Percentiles rank a stretch among this genome's conserved stretches.
Conservation (phyloP, 2,329 filamentous ascomycete species). For the Mycosphaerelloides madeirae region DNA sequence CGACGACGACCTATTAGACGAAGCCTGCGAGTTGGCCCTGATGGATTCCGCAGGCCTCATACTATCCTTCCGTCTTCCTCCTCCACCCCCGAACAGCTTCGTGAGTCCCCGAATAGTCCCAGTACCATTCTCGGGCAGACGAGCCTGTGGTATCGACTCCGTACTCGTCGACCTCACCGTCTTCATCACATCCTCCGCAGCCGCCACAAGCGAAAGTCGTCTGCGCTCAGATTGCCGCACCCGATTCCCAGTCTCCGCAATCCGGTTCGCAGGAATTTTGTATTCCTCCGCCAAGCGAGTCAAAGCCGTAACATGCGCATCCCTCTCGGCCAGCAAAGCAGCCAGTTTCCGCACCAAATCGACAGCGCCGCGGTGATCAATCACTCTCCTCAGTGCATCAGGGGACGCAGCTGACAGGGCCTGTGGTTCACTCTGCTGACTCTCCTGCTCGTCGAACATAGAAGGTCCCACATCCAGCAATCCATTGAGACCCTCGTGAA, state of each 20-base stretch:
- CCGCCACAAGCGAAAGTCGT: slow-evolving; percentile 22
- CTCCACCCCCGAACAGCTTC: slow-evolving; percentile 27
- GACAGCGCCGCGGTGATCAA: slow-evolving; percentile 29
- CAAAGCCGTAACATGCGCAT: slow-evolving; percentile 33
- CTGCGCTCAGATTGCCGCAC: slow-evolving; percentile 28
- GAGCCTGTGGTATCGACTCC: slow-evolving; percentile 11
- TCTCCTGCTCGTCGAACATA: slow-evolving; percentile 29
- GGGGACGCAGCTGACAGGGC: slow-evolving; percentile 23
- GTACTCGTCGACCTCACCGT: slow-evolving; percentile 10
- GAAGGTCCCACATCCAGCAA: slow-evolving; percentile 30
- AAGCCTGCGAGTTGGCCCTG: slow-evolving; percentile 20
- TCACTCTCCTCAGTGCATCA: slow-evolving; percentile 23
- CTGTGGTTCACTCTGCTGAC: slow-evolving; percentile 19
- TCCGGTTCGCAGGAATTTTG: slow-evolving; percentile 25
- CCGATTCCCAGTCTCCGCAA: slow-evolving; percentile 24
- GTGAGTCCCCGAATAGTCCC: slow-evolving; percentile 25
- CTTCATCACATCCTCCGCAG: slow-evolving; percentile 20
- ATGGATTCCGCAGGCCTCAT: slow-evolving; percentile 12
- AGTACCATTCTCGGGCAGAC: slow-evolving; percentile 6
- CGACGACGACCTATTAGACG: slow-evolving; percentile 1
- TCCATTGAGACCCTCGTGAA: slow-evolving; percentile 20
- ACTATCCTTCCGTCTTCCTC: slow-evolving; percentile 17
- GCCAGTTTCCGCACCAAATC: slow-evolving; percentile 27
- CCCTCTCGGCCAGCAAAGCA: slow-evolving; percentile 28
- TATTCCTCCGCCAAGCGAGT: slow-evolving; percentile 31